phyloP scores from a whole-genome alignment of 257 asterid genomes.

The Salvia splendens region DNA sequence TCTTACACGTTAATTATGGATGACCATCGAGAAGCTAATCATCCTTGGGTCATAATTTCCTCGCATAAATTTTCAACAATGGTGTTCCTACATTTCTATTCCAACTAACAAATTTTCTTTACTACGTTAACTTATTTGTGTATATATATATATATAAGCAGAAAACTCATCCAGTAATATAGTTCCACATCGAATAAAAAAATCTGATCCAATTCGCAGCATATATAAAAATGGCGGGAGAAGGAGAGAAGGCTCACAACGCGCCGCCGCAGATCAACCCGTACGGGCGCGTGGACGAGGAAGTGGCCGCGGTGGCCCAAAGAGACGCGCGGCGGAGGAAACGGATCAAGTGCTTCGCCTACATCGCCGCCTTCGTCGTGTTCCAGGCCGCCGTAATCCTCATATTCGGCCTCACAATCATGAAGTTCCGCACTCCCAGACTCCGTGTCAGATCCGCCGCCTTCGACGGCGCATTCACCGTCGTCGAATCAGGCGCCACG shows the following conservation, averaged over 20 bases:
- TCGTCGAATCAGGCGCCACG: neutral
- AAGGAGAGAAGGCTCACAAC: neutral
- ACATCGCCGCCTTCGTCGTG: constrained; percentile 26
- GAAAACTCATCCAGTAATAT: neutral
- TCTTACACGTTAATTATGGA: no score
- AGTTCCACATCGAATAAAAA: neutral
- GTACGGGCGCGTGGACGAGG: constrained; percentile 32
- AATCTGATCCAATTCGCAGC: neutral
- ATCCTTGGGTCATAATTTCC: neutral
- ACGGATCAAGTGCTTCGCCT: constrained; percentile 32
- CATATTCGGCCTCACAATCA: constrained; percentile 27
- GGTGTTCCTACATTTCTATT: neutral
- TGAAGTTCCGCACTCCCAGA: constrained; percentile 29
- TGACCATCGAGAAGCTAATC: no score
- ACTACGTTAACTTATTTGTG: neutral
- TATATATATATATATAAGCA: neutral
- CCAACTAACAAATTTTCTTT: neutral
- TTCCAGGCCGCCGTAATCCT: constrained; percentile 22
- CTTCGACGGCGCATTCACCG: constrained; percentile 15
- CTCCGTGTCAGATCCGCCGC: constrained; percentile 28
- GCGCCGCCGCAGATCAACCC: constrained; percentile 22
- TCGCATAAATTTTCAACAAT: constrained; percentile 7
- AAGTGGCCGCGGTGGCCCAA: constrained; percentile 22
- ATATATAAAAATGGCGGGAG: neutral
- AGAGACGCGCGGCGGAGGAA: constrained; percentile 28